Percentiles rank a stretch among this genome's conserved stretches.
These are phyloP conservation scores for Trypanosoma theileri DNA, from an alignment of 208 protist genomes.

Conservation along the genomic window DNA sequence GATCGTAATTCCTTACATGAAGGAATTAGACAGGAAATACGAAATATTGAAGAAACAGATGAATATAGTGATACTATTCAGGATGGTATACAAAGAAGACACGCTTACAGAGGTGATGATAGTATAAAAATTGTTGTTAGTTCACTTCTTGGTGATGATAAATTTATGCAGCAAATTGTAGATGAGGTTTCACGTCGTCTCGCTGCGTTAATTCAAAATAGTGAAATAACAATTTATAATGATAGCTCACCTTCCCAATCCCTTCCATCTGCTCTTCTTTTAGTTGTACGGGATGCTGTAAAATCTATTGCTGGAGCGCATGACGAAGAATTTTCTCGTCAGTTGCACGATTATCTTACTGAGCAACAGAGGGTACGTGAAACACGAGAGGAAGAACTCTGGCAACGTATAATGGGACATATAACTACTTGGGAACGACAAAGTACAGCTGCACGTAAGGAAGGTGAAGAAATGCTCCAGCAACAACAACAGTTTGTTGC, in stretches of 20 bases:
- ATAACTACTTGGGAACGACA: slow-evolving; percentile 11
- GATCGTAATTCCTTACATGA: neutral
- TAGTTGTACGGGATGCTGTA: slow-evolving; percentile 18
- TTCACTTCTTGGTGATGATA: slow-evolving; percentile 6
- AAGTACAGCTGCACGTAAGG: neutral
- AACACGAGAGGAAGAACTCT: slow-evolving; percentile 10
- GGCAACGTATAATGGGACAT: slow-evolving; percentile 3
- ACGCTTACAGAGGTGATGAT: neutral
- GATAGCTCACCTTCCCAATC: neutral
- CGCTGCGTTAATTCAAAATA: slow-evolving; percentile 18
- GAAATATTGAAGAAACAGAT: neutral
- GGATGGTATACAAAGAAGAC: neutral
- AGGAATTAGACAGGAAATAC: neutral
- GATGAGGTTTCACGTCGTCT: slow-evolving; percentile 18
- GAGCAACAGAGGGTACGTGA: slow-evolving; percentile 3
- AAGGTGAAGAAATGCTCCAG: slow-evolving; percentile 2
- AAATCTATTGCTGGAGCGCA: slow-evolving; percentile 17
- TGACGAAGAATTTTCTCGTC: slow-evolving; percentile 6
- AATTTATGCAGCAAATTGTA: slow-evolving; percentile 13
- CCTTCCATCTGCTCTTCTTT: slow-evolving; percentile 25
- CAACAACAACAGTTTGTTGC: slow-evolving; percentile 20
- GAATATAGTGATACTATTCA: neutral
- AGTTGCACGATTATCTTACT: slow-evolving; percentile 10
- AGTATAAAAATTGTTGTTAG: neutral
- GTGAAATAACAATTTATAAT: neutral